Percentiles rank a stretch among this genome's conserved stretches.
Conservation (phyloP, 2,329 filamentous ascomycete genomes). For the Sphaceloma murrayae region DNA sequence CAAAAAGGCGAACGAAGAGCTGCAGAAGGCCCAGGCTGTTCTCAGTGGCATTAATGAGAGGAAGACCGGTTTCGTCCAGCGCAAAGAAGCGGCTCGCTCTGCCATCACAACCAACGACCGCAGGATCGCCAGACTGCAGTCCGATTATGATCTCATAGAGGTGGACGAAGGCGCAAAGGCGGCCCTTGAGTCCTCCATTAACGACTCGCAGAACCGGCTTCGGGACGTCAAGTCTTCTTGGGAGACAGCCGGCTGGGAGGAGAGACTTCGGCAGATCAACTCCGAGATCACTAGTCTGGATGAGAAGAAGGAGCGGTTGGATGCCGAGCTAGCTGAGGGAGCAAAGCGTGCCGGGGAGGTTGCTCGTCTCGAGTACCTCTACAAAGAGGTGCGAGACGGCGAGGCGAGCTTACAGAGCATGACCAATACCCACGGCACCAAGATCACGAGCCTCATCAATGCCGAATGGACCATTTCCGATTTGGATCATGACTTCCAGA, state of each 20-base stretch:
- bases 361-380: slow-evolving; percentile 73
- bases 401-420: slow-evolving; percentile 69
- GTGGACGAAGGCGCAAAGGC: slow-evolving; percentile 80
- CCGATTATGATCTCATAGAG: slow-evolving; percentile 59
- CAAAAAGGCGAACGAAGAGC: slow-evolving; percentile 62
- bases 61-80: slow-evolving; percentile 62
- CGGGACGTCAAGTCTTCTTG: slow-evolving; percentile 54
- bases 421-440: slow-evolving; percentile 61
- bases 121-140: slow-evolving; percentile 57
- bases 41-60: slow-evolving; percentile 67
- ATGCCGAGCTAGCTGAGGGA: slow-evolving; percentile 72
- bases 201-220: slow-evolving; percentile 57
- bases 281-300: slow-evolving; percentile 59
- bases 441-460: slow-evolving; percentile 57
- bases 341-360: slow-evolving; percentile 72
- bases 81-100: slow-evolving; percentile 62
- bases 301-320: slow-evolving; percentile 59
- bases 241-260: slow-evolving; percentile 57
- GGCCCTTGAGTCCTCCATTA: slow-evolving; percentile 62
- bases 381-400: slow-evolving; percentile 66
- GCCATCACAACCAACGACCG: slow-evolving; percentile 66
- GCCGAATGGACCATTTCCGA: slow-evolving; percentile 54
- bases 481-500: slow-evolving; percentile 62
- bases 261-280: slow-evolving; percentile 57
- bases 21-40: slow-evolving; percentile 59